Evolutionary conservation across 768 basidiomycete species (phyloP).

Genomic region (Phlebiopsis flavidoalba): DNA sequence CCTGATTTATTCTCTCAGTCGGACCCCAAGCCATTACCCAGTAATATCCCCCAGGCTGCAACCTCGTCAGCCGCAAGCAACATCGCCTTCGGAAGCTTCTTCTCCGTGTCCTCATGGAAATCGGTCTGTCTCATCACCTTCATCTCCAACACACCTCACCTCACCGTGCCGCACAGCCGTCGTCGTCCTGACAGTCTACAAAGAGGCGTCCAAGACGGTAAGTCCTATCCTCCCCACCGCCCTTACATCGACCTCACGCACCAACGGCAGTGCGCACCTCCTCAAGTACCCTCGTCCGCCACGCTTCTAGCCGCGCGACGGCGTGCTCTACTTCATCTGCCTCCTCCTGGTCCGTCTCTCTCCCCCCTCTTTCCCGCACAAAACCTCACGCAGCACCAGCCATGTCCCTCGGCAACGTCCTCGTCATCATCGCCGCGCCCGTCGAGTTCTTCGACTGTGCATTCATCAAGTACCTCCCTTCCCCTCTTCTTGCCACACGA

Average conservation of each 20-base stretch:
- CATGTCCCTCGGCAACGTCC: constrained; percentile 9
- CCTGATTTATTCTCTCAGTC: background rate
- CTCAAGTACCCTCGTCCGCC: background rate
- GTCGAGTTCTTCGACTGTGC: no score
- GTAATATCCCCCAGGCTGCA: background rate
- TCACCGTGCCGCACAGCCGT: background rate
- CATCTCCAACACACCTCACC: background rate
- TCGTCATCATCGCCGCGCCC: constrained; percentile 6
- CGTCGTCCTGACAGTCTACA: background rate
- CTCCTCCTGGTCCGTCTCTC: background rate
- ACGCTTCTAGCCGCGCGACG: background rate
- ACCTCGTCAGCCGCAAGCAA: constrained; percentile 1
- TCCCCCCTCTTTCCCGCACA: background rate
- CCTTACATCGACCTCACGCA: background rate
- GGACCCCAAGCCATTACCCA: background rate
- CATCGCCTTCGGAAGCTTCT: constrained; percentile 5
- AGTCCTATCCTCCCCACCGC: background rate
- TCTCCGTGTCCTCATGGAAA: constrained; percentile 1
- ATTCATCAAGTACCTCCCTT: no score
- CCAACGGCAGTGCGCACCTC: background rate
- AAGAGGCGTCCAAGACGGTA: background rate
- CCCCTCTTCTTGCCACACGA: no score
- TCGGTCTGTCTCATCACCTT: background rate
- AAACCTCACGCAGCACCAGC: constrained; percentile 5
- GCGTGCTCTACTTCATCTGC: background rate